A percentile compares a stretch with the other conserved stretches of the same genome.
Evolutionary conservation across 208 protist species (phyloP).

Genomic region (Acanthamoeba sp.): DNA sequence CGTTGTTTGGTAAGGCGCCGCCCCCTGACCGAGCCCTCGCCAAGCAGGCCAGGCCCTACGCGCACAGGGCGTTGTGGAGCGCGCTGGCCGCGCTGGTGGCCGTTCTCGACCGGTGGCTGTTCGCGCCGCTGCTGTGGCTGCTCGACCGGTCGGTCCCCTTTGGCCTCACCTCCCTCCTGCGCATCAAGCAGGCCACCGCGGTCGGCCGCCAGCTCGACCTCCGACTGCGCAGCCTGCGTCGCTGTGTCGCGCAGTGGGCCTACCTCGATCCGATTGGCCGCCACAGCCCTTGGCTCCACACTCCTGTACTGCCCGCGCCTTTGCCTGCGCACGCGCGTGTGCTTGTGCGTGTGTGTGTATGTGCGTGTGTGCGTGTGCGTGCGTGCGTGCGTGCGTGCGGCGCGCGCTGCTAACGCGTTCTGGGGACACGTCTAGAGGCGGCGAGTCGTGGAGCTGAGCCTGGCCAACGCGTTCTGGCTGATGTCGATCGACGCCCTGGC

Average conservation of each 20-base stretch:
- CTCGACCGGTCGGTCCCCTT: neutral
- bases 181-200: neutral
- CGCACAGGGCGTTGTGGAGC: neutral
- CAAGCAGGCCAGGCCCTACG: neutral
- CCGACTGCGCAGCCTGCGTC: neutral
- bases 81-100: neutral
- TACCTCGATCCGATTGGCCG: neutral
- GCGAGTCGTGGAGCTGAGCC: neutral
- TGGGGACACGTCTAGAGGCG: neutral
- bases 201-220: slow-evolving; percentile 21
- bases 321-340: too few relatives aligned
- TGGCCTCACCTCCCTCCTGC: neutral
- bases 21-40: neutral
- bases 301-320: neutral
- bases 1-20: too few relatives aligned
- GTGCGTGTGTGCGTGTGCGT: neutral
- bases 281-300: neutral
- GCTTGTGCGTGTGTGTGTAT: too few relatives aligned
- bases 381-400: neutral
- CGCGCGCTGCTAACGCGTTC: neutral
- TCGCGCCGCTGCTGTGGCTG: slow-evolving; percentile 10
- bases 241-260: neutral
- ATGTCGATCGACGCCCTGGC: slow-evolving; percentile 6
- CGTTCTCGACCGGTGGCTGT: slow-evolving; percentile 13
- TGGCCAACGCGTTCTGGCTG: slow-evolving; percentile 32